Evolutionary conservation across 345 rosid genomes (phyloP).

Genomic region (Aquilaria yunnanensis): DNA sequence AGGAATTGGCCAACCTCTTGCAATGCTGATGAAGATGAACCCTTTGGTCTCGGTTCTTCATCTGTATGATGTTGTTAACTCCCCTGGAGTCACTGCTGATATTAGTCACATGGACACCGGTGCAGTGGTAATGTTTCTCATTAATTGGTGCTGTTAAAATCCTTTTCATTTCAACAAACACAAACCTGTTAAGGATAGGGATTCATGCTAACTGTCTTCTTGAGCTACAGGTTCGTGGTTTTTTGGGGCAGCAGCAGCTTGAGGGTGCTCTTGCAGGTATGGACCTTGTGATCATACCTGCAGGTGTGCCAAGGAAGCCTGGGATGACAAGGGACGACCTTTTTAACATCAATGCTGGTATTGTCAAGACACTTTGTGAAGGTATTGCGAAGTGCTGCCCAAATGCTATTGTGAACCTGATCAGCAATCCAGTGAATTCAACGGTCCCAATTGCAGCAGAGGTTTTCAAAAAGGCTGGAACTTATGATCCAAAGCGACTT

Average conservation of each 20-base stretch:
- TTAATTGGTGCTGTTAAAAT: not conserved
- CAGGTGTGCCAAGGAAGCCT: slow-evolving; percentile 87
- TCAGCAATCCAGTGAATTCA: slow-evolving; percentile 86
- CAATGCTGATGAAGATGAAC: slow-evolving; percentile 67
- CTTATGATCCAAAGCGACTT: slow-evolving; percentile 70
- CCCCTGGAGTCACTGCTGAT: slow-evolving; percentile 89
- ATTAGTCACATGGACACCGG: slow-evolving; percentile 86
- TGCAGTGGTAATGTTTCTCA: slow-evolving; percentile 56
- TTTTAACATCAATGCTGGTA: slow-evolving; percentile 87
- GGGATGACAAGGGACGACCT: slow-evolving; percentile 92
- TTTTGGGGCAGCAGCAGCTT: slow-evolving; percentile 71
- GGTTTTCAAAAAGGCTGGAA: slow-evolving; percentile 81
- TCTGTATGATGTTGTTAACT: slow-evolving; percentile 74
- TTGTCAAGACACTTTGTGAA: slow-evolving; percentile 73
- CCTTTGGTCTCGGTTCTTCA: slow-evolving; percentile 83
- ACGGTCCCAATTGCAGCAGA: slow-evolving; percentile 83
- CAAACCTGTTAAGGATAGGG: not conserved
- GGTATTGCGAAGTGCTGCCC: slow-evolving; percentile 73
- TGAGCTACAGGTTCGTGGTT: slow-evolving; percentile 60
- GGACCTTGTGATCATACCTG: slow-evolving; percentile 86
- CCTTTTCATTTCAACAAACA: too few relatives aligned
- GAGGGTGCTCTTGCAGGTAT: slow-evolving; percentile 72
- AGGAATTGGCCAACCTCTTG: slow-evolving; percentile 69
- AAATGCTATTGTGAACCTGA: slow-evolving; percentile 67
- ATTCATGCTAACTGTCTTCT: not conserved